Evolutionary conservation across 352 stramenopile species (phyloP), one percentile per base, ranked within the genome.

Genomic region (Pythium grandisporangium): DNA sequence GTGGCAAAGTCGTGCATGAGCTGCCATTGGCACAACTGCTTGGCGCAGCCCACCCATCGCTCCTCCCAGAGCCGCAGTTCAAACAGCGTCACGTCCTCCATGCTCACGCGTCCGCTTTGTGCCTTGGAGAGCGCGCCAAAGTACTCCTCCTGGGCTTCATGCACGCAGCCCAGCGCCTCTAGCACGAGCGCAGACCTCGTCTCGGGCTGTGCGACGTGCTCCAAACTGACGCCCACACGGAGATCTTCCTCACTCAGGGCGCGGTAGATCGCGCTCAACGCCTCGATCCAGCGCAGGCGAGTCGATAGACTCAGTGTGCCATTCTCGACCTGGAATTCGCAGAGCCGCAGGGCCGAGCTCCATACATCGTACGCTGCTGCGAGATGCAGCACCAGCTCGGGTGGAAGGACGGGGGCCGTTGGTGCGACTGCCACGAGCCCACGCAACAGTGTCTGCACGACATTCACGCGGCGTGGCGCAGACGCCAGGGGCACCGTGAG

Each of bases 1-100:
- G 93, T 91, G 10, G 84, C 84, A 58, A 95, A 96, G 39, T 95
- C 81, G 51, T 92, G 83, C 75, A 97, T 88, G 6, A 96, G 66
- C 45, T 90, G 75, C 89, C 89, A 97, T 52, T 97, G 84, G 17
- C 82, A 94, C 25, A 97, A 54, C 42, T 97, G 80, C 61, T 93
- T 88, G 2, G 84, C 83, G 50, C 81, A 95, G 2, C 79, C 87
- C 25, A 97, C 81, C 89, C 89, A 97, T 21, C 83, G 71, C 32
- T 94, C 74, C 51, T 96, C 77, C 82, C 84, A 93, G 20, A 92
- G 50, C 11, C 82, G 63, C 5, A 94, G 42, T 61, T 96, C 84
- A 40, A 94, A 93, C 16, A 87, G 34, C 50, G 80, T 95, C 6
- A 89, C 70, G 37, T 91, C 74, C 25, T 91, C 76, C 33, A 89